Base-by-base conservation (phyloP, 257 asterid genomes). In the Thymus quinquecostatus region DNA sequence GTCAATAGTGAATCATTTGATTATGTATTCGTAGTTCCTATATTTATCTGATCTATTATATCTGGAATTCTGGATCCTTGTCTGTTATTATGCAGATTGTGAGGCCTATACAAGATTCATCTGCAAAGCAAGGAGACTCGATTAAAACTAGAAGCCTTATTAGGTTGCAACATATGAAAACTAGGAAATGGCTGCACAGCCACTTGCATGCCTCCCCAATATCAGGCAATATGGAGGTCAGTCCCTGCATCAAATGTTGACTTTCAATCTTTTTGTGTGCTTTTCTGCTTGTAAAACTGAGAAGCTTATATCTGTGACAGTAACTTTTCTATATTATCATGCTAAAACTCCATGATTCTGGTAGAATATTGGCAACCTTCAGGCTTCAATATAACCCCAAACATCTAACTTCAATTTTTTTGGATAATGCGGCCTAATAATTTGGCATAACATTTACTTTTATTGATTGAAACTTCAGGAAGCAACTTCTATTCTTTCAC, bases 141-240 rank as follows among this genome's bases (percentile, higher is more conserved):
- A 95, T 95, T 47, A 84, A 80, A 82, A 79, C 85, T 72, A 96
- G 98, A 75, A 74, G 83, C 5, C 76, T 82, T 60, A 32, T 95
- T 59, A 81, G 96, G 80, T 80, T 95, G 83, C 99, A 92, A 64
- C 98, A 95, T 78, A 84, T 88, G 92, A 87, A 73, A 85, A 95
- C 99, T 34, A 84, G 96, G 79, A 90, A 75, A 79, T 95, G 99
- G 99, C 80, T 95, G 73, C 99, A 95, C 71, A 95, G 99, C 85
- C 99, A 95, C 87, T 84, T 95, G 89, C 97, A 92, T 36, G 97
- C 97, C 53, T 95, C 99, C 69, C 99, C 99, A 43, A 95, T 95
- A 70, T 88, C 98, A 30, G 92, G 97, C 72, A 95, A 95, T 73
- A 29, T 92, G 83, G 99, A 95, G 99, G 99, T 95, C 10, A 30